Base-by-base conservation (phyloP, 1,139 yeast species). In the Scheffersomyces illinoinensis region DNA sequence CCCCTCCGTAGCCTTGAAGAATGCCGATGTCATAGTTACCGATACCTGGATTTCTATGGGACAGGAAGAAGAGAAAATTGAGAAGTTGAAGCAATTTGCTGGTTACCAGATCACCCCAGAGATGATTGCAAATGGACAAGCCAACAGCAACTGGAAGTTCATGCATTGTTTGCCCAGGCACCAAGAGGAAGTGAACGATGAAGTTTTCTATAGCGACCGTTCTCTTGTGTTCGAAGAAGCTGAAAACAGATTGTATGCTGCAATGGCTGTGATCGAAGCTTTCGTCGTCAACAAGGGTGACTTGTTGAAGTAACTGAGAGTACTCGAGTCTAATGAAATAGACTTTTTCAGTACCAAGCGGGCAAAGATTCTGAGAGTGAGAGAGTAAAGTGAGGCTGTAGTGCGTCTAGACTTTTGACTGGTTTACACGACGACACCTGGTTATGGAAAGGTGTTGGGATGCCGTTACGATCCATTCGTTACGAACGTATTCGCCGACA, bases 11-110 rank as follows among this genome's bases (percentile, higher is more conserved):
- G 97, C 98, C 0, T 85, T 92, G 59, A 79, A 82, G 57, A 80
- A 82, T 62, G 93, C 99, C 2, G 86, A 93, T 70, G 81, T 95
- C 50, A 74, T 95, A 23, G 99, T 95, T 55, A 95, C 99, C n/a
- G 99, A 95, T 68, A 95, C 99, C 4, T 95, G 97, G 88, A 87
- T 95, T 48, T 93, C 98, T 0, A 95, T 95, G 99, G 99, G 99
- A 60, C 95, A 95, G 78, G 99, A 95, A 74, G 76, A 84, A 7
- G 95, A 93, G 73, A 90, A 87, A 66, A 80, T 73, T 53, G 79
- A 82, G 60, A 91, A 93, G 64, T 78, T 95, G 67, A 81, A 87
- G 70, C 95, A 92, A 75, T 95, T 95, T 72, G 83, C 80, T 7
- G 97, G 97, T 1, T 95, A 88, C 80, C 97, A 92, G 76, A 89